Evolutionary conservation across 2,329 filamentous ascomycete genomes (phyloP).

Genomic region (Ceratocystiopsis brevicomis): DNA sequence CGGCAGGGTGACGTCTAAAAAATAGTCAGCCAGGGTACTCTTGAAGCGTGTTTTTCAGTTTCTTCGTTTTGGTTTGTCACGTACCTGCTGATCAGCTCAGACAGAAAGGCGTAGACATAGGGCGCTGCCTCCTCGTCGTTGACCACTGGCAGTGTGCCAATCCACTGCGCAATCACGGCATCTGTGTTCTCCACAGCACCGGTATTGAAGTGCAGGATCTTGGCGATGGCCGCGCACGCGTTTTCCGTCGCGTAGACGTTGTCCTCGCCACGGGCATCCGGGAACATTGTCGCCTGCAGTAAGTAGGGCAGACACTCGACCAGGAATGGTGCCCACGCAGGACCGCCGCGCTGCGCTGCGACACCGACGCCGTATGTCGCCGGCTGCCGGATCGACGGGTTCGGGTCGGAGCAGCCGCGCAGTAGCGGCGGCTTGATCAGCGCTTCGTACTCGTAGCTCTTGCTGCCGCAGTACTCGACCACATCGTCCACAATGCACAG

Average conservation of each 20-base stretch:
- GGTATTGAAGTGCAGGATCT: conserved; percentile 83
- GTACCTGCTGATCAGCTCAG: conserved; percentile 86
- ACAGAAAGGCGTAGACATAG: conserved; percentile 83
- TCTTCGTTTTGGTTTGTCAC: conserved; percentile 19
- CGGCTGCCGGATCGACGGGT: conserved; percentile 76
- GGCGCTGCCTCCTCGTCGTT: conserved; percentile 96
- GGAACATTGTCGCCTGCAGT: conserved; percentile 66
- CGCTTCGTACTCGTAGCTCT: conserved; percentile 70
- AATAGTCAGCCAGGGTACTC: neutral
- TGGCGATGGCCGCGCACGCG: conserved; percentile 86
- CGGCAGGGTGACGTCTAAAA: conserved; percentile 62
- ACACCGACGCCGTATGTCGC: conserved; percentile 92
- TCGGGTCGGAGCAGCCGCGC: conserved; percentile 66
- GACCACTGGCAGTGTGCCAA: conserved; percentile 74
- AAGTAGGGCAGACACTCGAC: conserved; percentile 61
- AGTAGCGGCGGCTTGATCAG: conserved; percentile 77
- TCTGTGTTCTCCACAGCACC: conserved; percentile 58
- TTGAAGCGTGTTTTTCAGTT: neutral
- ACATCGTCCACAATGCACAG: conserved; percentile 98
- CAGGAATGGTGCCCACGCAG: conserved; percentile 73
- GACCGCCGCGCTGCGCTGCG: conserved; percentile 79
- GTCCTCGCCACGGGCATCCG: conserved; percentile 72
- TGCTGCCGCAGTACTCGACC: conserved; percentile 81
- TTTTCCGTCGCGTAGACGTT: conserved; percentile 97
- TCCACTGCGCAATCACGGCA: conserved; percentile 64